These are phyloP conservation scores for Nitzschia inconspicua DNA, from an alignment of 108 stramenopile species.

Conservation along the genomic window DNA sequence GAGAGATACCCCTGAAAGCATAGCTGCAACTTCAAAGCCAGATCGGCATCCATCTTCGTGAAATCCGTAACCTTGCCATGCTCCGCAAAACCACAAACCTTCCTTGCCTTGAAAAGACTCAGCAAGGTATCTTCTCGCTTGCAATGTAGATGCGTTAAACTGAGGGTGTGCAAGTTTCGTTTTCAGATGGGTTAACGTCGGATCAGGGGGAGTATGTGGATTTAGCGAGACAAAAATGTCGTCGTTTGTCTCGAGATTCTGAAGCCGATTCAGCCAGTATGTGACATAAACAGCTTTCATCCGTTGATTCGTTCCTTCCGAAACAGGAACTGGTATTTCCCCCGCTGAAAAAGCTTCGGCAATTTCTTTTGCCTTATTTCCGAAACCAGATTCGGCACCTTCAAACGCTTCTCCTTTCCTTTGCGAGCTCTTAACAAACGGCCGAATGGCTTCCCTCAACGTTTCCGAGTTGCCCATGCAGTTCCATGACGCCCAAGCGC, in stretches of 20 bases:
- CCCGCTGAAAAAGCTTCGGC: not conserved
- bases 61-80: constrained; percentile 95
- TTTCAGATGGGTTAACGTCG: constrained; percentile 43
- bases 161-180: constrained; percentile 85
- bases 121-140: constrained; percentile 57
- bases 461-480: constrained; percentile 70
- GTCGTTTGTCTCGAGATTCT: constrained; percentile 68
- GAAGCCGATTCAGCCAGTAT: constrained; percentile 95
- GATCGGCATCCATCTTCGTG: constrained; percentile 94
- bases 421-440: not conserved
- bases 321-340: constrained; percentile 1
- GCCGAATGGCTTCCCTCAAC: constrained; percentile 10
- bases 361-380: constrained; percentile 27
- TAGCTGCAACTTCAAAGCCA: constrained; percentile 79
- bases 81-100: constrained; percentile 92
- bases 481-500: constrained; percentile 95
- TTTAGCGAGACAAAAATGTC: constrained; percentile 93
- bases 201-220: constrained; percentile 71
- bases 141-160: constrained; percentile 68
- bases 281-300: constrained; percentile 90
- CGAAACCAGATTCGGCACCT: constrained; percentile 74
- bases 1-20: constrained; percentile 53
- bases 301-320: constrained; percentile 62
- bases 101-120: constrained; percentile 60
- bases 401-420: constrained; percentile 56